phyloP scores from a whole-genome alignment of 2,329 filamentous ascomycete genomes.

The Penicillium sp. region DNA sequence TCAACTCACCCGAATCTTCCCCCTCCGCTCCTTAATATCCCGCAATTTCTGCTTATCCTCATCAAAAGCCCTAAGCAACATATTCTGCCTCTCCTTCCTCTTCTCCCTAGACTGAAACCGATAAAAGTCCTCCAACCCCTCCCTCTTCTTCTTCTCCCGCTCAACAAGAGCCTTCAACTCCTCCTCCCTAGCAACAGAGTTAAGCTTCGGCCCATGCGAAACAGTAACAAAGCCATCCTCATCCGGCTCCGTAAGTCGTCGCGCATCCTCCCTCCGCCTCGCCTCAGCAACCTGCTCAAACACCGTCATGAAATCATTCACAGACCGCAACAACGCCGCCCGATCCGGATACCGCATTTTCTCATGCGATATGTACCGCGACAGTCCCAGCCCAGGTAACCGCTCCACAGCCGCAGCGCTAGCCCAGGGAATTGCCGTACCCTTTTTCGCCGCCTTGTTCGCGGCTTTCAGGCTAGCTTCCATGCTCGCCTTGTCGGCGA shows the following conservation, averaged over 20 bases:
- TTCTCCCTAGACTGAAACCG: conserved; percentile 81
- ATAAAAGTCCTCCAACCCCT: conserved; percentile 75
- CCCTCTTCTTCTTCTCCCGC: conserved; percentile 66
- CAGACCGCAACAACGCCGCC: conserved; percentile 67
- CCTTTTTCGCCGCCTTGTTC: conserved; percentile 62
- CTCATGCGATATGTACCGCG: conserved; percentile 66
- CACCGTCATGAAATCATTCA: conserved; percentile 85
- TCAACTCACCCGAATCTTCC: conserved; percentile 58
- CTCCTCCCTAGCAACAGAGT: conserved; percentile 73
- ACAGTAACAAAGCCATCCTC: conserved; percentile 97
- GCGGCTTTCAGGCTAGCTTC: conserved; percentile 77
- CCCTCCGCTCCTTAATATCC: conserved; percentile 70
- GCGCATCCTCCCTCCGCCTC: conserved; percentile 64
- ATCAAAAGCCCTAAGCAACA: conserved; percentile 73
- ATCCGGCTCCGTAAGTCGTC: conserved; percentile 78
- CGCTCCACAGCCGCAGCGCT: conserved; percentile 60
- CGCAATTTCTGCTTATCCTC: conserved; percentile 74
- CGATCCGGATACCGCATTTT: conserved; percentile 72
- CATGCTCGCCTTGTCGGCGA: conserved; percentile 81
- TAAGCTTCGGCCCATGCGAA: conserved; percentile 71
- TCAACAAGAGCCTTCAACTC: conserved; percentile 65
- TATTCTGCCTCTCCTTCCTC: conserved; percentile 73
- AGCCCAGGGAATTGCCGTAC: conserved; percentile 71
- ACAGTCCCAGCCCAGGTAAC: conserved; percentile 60
- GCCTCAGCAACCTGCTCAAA: conserved; percentile 72